A percentile compares a stretch with the other conserved stretches of the same genome.
phyloP scores from a whole-genome alignment of 2,329 filamentous ascomycete species.

The Beauveria sp. region DNA sequence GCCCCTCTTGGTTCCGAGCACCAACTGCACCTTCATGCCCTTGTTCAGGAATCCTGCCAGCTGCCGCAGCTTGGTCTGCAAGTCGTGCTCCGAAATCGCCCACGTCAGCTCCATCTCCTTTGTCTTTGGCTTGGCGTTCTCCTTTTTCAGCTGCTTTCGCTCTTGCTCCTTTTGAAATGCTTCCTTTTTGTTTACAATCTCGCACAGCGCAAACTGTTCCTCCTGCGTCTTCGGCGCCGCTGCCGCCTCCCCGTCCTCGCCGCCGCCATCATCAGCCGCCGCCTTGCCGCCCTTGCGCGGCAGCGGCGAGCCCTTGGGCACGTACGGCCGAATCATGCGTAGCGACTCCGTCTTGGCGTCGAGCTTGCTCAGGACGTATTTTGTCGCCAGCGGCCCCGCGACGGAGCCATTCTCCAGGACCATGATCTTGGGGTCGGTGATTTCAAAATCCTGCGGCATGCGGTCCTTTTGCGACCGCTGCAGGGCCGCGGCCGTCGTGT shows the following conservation, averaged over 20 bases:
- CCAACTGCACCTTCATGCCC: conserved; percentile 67
- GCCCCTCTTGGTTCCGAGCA: conserved; percentile 59
- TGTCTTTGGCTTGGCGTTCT: conserved; percentile 32
- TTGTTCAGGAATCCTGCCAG: conserved; percentile 63
- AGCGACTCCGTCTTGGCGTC: conserved; percentile 28
- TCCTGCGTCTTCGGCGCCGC: conserved; percentile 11
- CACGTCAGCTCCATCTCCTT: conserved; percentile 90
- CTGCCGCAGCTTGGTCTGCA: conserved; percentile 62
- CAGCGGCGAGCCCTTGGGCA: conserved; percentile 20
- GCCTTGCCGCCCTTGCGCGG: background rate
- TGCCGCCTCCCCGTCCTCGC: conserved; percentile 12
- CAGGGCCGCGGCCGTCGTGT: conserved; percentile 27
- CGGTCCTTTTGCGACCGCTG: conserved; percentile 28
- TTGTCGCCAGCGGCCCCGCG: conserved; percentile 31
- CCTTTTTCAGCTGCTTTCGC: conserved; percentile 36
- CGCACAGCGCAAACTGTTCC: conserved; percentile 54
- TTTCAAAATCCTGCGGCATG: conserved; percentile 37
- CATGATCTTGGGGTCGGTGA: conserved; percentile 34
- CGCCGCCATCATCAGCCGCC: background rate
- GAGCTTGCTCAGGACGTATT: conserved; percentile 33
- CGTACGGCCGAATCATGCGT: conserved; percentile 34
- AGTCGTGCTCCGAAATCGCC: conserved; percentile 71
- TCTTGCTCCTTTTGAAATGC: conserved; percentile 36
- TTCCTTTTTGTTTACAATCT: conserved; percentile 54
- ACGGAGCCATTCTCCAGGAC: conserved; percentile 33